Evolutionary conservation across 1,139 yeast species (phyloP).

Genomic region (Taiozyma onychis): DNA sequence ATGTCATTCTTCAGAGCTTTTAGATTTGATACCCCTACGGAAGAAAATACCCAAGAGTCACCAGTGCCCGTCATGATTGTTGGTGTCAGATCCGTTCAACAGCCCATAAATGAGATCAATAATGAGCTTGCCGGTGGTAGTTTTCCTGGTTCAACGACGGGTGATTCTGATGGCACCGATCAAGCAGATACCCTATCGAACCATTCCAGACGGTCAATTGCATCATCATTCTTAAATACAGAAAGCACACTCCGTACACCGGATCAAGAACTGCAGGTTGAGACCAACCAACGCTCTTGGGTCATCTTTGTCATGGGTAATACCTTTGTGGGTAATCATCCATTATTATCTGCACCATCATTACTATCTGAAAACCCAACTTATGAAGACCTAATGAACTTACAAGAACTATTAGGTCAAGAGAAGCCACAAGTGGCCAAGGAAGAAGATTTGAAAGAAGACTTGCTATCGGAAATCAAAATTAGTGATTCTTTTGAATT

Average conservation of each 20-base stretch:
- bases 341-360: constrained; percentile 41
- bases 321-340: constrained; percentile 40
- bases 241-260: not conserved
- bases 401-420: constrained; percentile 40
- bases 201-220: not conserved
- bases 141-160: not conserved
- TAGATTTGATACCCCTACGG: constrained; percentile 34
- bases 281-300: constrained; percentile 34
- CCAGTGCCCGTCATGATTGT: constrained; percentile 48
- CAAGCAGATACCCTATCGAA: not conserved
- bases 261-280: not conserved
- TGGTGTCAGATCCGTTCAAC: constrained; percentile 44
- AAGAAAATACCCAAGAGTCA: not conserved
- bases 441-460: constrained; percentile 31
- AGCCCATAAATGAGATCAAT: constrained; percentile 9
- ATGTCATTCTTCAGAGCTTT: constrained; percentile 49
- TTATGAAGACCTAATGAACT: constrained; percentile 40
- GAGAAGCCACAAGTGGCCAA: constrained; percentile 40
- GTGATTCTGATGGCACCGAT: not conserved
- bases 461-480: constrained; percentile 16
- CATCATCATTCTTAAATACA: not conserved
- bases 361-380: constrained; percentile 43
- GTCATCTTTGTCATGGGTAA: constrained; percentile 47
- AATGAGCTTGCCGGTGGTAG: not conserved
- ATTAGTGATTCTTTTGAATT: not conserved